Conservation (phyloP, 2,329 filamentous ascomycete genomes). For the Diaporthe australafricana region DNA sequence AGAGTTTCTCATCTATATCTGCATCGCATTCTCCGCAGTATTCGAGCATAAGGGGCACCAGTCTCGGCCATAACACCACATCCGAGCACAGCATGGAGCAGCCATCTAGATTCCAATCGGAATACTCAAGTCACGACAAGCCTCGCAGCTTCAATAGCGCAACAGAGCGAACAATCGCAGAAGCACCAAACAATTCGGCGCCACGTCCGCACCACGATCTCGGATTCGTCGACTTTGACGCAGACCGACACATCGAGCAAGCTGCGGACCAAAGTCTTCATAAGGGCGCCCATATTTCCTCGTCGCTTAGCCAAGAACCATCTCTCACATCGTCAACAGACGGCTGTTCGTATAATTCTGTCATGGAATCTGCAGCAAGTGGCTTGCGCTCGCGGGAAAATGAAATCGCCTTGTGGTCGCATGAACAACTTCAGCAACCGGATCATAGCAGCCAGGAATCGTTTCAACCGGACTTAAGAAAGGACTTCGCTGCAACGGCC, state of each 20-base stretch:
- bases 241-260: slow-evolving; percentile 2
- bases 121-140: background rate
- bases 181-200: background rate
- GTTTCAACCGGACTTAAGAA: background rate
- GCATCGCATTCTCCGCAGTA: slow-evolving; percentile 15
- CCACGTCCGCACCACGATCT: slow-evolving; percentile 2
- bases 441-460: background rate
- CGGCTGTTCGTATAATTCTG: slow-evolving; percentile 30
- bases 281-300: slow-evolving; percentile 8
- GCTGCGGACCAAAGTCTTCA: slow-evolving; percentile 25
- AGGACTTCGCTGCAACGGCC: background rate
- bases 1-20: background rate
- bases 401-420: slow-evolving; percentile 28
- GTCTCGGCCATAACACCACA: background rate
- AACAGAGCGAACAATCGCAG: background rate
- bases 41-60: background rate
- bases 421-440: slow-evolving; percentile 10
- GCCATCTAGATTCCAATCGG: background rate
- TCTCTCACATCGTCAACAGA: slow-evolving; percentile 18
- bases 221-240: slow-evolving; percentile 16
- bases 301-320: slow-evolving; percentile 23
- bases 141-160: background rate
- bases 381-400: slow-evolving; percentile 23
- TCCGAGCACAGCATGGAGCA: background rate
- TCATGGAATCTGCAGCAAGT: slow-evolving; percentile 16